Evolutionary conservation across 495 filamentous ascomycete species (phyloP).

Genomic region (Poronia punctata): DNA sequence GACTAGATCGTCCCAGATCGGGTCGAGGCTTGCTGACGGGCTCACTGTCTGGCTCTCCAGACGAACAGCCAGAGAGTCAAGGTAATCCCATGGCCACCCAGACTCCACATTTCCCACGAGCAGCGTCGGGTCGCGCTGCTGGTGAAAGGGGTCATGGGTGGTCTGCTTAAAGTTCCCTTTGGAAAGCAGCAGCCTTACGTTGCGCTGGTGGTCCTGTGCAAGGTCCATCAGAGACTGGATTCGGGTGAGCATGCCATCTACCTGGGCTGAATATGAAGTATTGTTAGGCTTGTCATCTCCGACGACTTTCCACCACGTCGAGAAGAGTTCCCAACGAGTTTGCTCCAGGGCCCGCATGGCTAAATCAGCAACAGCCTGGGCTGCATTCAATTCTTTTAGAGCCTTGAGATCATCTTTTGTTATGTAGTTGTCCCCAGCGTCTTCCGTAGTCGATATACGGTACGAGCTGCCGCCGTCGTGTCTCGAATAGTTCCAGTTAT

Average conservation of each 20-base stretch:
- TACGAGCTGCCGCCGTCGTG: constrained; percentile 24
- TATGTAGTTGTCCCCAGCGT: too few species aligned
- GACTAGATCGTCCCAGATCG: too few species aligned
- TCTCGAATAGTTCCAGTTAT: constrained; percentile 25
- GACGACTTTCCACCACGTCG: constrained; percentile 33
- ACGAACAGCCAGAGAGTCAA: constrained; percentile 29
- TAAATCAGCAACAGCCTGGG: constrained; percentile 16
- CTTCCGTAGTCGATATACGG: too few species aligned
- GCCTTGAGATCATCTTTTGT: too few species aligned
- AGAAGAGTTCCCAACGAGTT: constrained; percentile 34
- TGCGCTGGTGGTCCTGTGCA: constrained; percentile 4
- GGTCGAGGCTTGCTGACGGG: constrained; percentile 9
- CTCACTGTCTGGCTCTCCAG: constrained; percentile 22
- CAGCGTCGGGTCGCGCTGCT: constrained; percentile 39
- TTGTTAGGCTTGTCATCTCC: constrained; percentile 3
- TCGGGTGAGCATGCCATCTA: constrained; percentile 1
- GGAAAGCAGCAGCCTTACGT: too few species aligned
- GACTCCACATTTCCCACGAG: constrained; percentile 34
- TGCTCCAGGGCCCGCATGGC: constrained; percentile 1
- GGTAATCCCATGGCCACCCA: constrained; percentile 42
- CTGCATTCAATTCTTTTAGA: too few species aligned
- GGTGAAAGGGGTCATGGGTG: constrained; percentile 21
- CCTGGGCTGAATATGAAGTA: constrained; percentile 1
- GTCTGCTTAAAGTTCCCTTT: constrained; percentile 7
- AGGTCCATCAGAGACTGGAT: constrained; percentile 1